Percentiles rank a stretch among this genome's conserved stretches.
phyloP scores from a whole-genome alignment of 352 stramenopile species.

The Pythium volutum region DNA sequence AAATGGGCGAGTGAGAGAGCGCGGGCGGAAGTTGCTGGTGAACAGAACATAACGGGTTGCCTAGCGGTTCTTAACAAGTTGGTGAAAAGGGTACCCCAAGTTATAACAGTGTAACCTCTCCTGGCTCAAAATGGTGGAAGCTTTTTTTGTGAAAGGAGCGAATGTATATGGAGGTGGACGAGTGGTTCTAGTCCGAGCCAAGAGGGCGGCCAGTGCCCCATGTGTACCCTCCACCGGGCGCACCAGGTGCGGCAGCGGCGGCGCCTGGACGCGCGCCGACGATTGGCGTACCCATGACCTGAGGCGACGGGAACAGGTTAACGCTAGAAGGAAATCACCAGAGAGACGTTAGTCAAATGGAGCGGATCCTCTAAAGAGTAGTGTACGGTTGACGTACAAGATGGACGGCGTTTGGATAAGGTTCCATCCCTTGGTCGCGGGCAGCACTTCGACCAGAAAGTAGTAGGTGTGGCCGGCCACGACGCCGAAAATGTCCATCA shows the following conservation, averaged over 20 bases:
- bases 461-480: constrained; percentile 89
- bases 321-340: constrained; percentile 29
- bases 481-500: constrained; percentile 86
- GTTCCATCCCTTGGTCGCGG: constrained; percentile 81
- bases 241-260: constrained; percentile 23
- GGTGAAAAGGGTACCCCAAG: background rate
- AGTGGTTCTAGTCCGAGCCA: constrained; percentile 25
- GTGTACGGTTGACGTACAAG: constrained; percentile 52
- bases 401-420: constrained; percentile 76
- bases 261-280: constrained; percentile 46
- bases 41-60: background rate
- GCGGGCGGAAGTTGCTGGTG: background rate
- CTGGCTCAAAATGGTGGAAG: too few relatives aligned
- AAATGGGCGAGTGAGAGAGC: constrained; percentile 20
- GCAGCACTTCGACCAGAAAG: constrained; percentile 86
- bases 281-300: constrained; percentile 49
- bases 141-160: background rate
- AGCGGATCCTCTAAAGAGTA: background rate
- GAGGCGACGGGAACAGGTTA: constrained; percentile 68
- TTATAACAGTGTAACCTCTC: background rate
- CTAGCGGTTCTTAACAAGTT: background rate
- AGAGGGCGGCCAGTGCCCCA: constrained; percentile 66
- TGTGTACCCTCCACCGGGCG: constrained; percentile 49
- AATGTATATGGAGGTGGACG: background rate
- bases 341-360: background rate